phyloP scores from a whole-genome alignment of 2,329 filamentous ascomycete species.

The Exserohilum turcica region DNA sequence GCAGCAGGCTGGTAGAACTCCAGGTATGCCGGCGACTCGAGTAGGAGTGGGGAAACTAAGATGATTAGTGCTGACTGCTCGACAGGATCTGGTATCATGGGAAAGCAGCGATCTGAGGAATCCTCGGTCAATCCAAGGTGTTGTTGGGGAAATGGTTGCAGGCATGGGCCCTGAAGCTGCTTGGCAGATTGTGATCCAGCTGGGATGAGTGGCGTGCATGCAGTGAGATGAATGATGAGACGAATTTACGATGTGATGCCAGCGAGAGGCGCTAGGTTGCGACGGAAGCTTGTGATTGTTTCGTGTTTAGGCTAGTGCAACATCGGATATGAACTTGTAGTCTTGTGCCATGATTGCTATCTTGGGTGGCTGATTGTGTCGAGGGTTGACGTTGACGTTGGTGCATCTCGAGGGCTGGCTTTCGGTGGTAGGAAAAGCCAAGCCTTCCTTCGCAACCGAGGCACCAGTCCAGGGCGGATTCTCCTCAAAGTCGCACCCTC shows the following conservation, averaged over 20 bases:
- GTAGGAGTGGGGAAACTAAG: background rate
- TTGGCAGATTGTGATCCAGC: constrained; percentile 63
- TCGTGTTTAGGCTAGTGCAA: no score
- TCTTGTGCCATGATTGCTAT: background rate
- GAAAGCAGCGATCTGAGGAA: constrained; percentile 58
- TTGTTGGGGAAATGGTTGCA: constrained; percentile 70
- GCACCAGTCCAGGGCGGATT: constrained; percentile 3
- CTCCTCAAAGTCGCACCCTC: constrained; percentile 18
- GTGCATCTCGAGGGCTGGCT: background rate
- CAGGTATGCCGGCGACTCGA: constrained; percentile 31
- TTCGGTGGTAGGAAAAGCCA: constrained; percentile 1
- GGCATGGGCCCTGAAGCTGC: constrained; percentile 67
- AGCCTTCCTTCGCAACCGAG: constrained; percentile 15
- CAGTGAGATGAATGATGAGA: background rate
- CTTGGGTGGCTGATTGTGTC: background rate
- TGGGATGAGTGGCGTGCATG: constrained; percentile 38
- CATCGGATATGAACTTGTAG: no score
- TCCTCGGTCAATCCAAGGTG: constrained; percentile 61
- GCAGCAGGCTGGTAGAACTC: constrained; percentile 38
- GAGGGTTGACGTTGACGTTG: background rate
- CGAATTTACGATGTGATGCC: background rate
- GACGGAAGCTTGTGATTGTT: no score
- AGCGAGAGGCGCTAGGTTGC: no score
- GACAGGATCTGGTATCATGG: constrained; percentile 65
- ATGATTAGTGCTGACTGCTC: constrained; percentile 33